Evolutionary conservation across 495 filamentous ascomycete species (phyloP).

Genomic region (Lichenothelia convexa): DNA sequence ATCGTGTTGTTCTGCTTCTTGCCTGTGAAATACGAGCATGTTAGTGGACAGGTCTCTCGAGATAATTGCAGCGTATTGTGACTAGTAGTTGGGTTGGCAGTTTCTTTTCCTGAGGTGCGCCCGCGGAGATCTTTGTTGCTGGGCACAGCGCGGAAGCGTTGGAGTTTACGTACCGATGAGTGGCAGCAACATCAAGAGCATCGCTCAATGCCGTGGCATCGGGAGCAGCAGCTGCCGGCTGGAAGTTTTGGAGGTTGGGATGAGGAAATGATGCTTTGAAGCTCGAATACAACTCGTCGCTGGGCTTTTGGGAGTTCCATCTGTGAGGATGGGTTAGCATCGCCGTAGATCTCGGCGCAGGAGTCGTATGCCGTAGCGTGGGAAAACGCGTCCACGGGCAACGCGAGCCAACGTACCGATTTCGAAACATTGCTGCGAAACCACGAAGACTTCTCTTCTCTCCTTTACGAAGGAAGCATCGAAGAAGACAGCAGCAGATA

Average conservation of each 20-base stretch:
- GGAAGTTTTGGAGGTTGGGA: not conserved
- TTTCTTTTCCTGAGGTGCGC: too few species aligned
- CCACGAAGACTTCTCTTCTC: not conserved
- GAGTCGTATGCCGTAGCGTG: not conserved
- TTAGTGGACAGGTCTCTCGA: too few species aligned
- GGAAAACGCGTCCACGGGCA: not conserved
- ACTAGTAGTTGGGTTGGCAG: too few species aligned
- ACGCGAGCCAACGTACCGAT: not conserved
- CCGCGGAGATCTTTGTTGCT: too few species aligned
- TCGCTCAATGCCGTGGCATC: not conserved
- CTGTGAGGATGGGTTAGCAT: too few species aligned
- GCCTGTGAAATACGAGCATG: not conserved
- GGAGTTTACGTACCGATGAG: not conserved
- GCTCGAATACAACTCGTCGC: slow-evolving; percentile 61
- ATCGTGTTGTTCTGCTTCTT: slow-evolving; percentile 23
- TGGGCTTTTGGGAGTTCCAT: slow-evolving; percentile 63
- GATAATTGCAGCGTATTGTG: too few species aligned
- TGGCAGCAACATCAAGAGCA: not conserved
- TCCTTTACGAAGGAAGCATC: not conserved
- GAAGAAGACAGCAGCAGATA: too few species aligned
- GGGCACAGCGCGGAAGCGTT: too few species aligned
- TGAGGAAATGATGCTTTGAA: slow-evolving; percentile 62
- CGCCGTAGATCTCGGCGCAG: too few species aligned
- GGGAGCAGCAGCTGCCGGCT: not conserved
- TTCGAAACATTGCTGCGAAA: not conserved